Percentiles rank a stretch among this genome's conserved stretches.
Evolutionary conservation across 305 asterid species (phyloP).

Genomic region (Rubia tinctorum): DNA sequence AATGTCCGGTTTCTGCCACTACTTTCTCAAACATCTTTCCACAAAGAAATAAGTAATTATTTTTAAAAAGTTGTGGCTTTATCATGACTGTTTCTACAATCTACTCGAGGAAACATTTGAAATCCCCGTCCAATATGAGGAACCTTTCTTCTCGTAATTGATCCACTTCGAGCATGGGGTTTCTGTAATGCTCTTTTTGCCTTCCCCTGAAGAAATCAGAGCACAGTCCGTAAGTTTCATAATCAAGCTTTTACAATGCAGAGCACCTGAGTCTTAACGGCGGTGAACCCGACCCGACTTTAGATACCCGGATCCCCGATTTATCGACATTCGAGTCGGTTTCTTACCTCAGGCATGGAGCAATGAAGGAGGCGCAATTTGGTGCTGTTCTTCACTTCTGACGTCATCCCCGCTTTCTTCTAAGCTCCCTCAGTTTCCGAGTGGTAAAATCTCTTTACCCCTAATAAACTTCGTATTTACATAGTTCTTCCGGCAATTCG

Average conservation of each 20-base stretch:
- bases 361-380: neutral
- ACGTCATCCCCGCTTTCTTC: neutral
- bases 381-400: constrained; percentile 8
- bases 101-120: too few relatives aligned
- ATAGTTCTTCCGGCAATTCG: neutral
- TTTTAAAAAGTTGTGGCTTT: too few relatives aligned
- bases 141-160: neutral
- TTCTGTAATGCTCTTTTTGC: neutral
- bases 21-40: too few relatives aligned
- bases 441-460: neutral
- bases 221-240: neutral
- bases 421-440: neutral
- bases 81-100: too few relatives aligned
- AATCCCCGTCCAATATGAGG: neutral
- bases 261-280: neutral
- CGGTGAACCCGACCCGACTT: neutral
- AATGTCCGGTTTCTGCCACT: too few relatives aligned
- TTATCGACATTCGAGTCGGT: neutral
- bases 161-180: neutral
- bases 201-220: neutral
- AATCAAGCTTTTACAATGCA: neutral
- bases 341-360: neutral
- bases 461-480: neutral
- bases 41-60: too few relatives aligned
- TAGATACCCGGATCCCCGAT: neutral